Conservation (phyloP, 2,329 filamentous ascomycete genomes). For the Colletotrichum tropicicola region DNA sequence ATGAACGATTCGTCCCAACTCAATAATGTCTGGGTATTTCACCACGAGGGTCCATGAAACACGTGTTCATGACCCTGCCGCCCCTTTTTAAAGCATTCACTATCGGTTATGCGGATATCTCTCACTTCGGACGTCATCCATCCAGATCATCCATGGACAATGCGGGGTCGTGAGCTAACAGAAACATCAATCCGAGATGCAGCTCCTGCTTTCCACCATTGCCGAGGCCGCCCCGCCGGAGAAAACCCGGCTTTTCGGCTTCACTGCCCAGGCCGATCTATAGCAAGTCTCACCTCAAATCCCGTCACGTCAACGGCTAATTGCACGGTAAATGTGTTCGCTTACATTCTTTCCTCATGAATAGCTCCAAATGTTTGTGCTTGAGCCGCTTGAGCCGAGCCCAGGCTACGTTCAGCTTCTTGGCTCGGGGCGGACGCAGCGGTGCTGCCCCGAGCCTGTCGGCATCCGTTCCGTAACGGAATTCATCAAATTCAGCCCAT, state of each 20-base stretch:
- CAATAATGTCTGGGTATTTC: no score
- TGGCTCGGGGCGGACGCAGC: no score
- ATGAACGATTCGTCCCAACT: no score
- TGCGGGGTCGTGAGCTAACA: constrained; percentile 28
- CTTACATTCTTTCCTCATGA: no score
- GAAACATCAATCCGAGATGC: constrained; percentile 10
- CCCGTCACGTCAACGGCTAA: not conserved
- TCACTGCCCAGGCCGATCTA: not conserved
- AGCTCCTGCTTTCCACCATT: not conserved
- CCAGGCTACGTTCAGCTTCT: no score
- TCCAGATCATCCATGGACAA: not conserved
- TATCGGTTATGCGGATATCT: not conserved
- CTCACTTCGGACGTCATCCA: constrained; percentile 20
- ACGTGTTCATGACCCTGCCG: not conserved
- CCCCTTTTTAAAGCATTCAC: not conserved
- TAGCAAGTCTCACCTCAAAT: not conserved
- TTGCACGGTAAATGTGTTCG: not conserved
- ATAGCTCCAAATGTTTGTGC: no score
- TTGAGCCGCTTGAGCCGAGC: no score
- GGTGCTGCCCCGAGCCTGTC: no score
- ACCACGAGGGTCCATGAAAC: no score
- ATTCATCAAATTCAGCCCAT: no score
- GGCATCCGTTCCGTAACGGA: no score
- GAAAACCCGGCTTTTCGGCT: constrained; percentile 29
- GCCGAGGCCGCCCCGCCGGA: constrained; percentile 16